Conservation (phyloP, 1,284 basidiomycete species). For the Papiliotrema terrestris region DNA sequence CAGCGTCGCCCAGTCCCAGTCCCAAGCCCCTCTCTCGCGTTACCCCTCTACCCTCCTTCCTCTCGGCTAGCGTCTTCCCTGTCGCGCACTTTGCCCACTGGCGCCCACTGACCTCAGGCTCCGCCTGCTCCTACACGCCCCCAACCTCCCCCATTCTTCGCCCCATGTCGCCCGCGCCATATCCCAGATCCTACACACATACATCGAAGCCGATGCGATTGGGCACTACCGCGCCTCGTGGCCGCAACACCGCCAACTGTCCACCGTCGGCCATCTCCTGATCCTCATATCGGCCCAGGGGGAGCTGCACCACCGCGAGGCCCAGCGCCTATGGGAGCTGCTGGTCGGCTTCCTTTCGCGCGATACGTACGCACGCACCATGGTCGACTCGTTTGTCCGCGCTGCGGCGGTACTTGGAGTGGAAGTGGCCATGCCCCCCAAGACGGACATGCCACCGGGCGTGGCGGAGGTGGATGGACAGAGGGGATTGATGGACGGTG, state of each 20-base stretch:
- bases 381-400: slow-evolving; percentile 6
- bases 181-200: slow-evolving; percentile 19
- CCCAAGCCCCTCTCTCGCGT: too few relatives aligned
- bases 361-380: slow-evolving; percentile 10
- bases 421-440: neutral
- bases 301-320: slow-evolving; percentile 17
- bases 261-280: slow-evolving; percentile 19
- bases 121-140: slow-evolving; percentile 19
- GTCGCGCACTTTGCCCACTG: too few relatives aligned
- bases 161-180: slow-evolving; percentile 14
- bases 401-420: slow-evolving; percentile 9
- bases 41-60: too few relatives aligned
- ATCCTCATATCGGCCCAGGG: slow-evolving; percentile 17
- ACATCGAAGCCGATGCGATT: slow-evolving; percentile 13
- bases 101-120: slow-evolving; percentile 15
- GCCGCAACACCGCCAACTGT: slow-evolving; percentile 23
- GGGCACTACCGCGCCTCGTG: slow-evolving; percentile 17
- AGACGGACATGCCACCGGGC: neutral
- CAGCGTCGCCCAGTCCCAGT: too few relatives aligned
- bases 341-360: slow-evolving; percentile 12
- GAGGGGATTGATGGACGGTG: too few relatives aligned
- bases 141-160: slow-evolving; percentile 10
- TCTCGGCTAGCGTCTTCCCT: too few relatives aligned
- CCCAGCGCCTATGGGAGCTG: slow-evolving; percentile 10
- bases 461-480: too few relatives aligned